Base-by-base conservation (phyloP, 1,284 basidiomycete species). In the Blastosporella zonata region DNA sequence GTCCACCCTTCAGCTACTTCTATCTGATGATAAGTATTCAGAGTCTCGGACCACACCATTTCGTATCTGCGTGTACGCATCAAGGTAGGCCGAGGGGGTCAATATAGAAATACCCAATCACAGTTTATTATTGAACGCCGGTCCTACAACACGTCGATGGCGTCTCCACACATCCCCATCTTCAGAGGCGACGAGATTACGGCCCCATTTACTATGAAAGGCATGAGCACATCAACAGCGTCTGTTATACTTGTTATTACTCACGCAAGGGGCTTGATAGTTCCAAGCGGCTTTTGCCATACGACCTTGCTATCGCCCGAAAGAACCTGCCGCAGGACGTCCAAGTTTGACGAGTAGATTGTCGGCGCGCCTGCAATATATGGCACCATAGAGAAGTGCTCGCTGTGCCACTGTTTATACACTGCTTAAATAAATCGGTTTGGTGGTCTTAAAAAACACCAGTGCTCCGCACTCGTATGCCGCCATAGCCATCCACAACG, bases 61-160 rank as follows among this genome's bases (percentile, higher is more conserved):
- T 68, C 48, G 48, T 76, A 76, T 28, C 74, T 77, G 41, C 33
- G 31, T 20, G 6, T 18, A 46, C 38, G 3, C 10, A 17, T 13
- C 13, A 12, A 6, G 9, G 17, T 17, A 18, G 2, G 58, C 67
- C 27, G 23, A 9, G 12, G 29, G 29, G 3, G 29, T 12, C n/a
- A n/a, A n/a, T n/a, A 7, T 13, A 3, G 3, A 13, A 31, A 6
- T 9, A 31, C 12, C 29, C 3, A 47, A 36, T 47, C 41, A 78
- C 78, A 75, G 58, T 25, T 67, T 65, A 28, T 67, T 71, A 42
- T 69, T 72, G 50, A 80, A 79, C 0, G 76, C 73, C 43, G 75
- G 77, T 4, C 69, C 73, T 52, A 73, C 62, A 17, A 79, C 64
- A 10, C 69, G 67, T 33, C 77, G 61, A 55, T 80, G 73, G 43